Evolutionary conservation across 495 filamentous ascomycete genomes (phyloP), one percentile per base, ranked within the genome.

Genomic region (Cudoniella acicularis): DNA sequence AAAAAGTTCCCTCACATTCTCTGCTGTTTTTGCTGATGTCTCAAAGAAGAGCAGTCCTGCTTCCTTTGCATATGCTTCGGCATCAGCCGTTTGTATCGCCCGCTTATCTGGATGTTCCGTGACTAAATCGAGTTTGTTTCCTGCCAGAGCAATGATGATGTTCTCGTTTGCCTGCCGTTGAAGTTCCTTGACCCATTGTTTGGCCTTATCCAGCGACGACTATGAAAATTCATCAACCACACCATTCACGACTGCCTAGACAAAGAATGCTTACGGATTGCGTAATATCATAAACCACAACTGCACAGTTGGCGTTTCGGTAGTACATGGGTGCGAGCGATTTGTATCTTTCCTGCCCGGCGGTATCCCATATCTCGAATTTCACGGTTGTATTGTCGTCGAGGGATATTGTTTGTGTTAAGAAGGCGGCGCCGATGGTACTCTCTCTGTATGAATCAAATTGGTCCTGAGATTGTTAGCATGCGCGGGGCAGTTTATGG

Each of bases 351-450:
- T 98, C 94, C 78, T 98, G 94, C 55, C 94, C 94, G 48, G 94
- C 94, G 18, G 94, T 98, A 76, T 98, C 94, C 94, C 94, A 98
- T 69, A 98, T 98, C 78, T 98, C 94, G 69, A 98, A 98, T 78
- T 98, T 98, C 72, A 98, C 93, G 43, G 94, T 98, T 60, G 94
- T 97, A 71, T 83, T 91, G 70, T 98, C 94, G 75, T 97, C 94
- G 70, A 98, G 85, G 58, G 93, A 89, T 69, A 98, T 98, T 51
- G 94, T 98, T 75, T 98, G 94, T 68, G 94, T 98, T 63, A 98
- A 81, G 84, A 98, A 98, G 62, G 94, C 94, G 60, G 94, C 94
- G 75, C 94, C 94, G 78, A 98, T 98, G 46, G 94, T 98, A 42
- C 92, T 96, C 83, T 98, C 94, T 74, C 94, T 84, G 78, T 97